Conservation (phyloP, 2,329 filamentous ascomycete species). For the Coniochaeta prunicola region DNA sequence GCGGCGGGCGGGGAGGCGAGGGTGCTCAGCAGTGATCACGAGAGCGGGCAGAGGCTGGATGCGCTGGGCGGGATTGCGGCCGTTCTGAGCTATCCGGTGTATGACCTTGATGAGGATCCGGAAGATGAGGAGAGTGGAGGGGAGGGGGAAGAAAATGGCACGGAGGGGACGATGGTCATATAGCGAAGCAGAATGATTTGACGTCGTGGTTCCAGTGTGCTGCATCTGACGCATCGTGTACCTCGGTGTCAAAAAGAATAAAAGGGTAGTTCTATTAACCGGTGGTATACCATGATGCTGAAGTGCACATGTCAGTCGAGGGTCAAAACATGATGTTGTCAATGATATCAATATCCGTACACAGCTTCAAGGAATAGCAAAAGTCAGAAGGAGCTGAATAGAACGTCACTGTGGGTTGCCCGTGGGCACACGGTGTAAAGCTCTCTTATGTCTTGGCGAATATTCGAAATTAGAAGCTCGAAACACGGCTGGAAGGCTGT, state of each 20-base stretch:
- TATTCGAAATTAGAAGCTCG: background rate
- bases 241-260: too few relatives aligned
- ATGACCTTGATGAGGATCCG: constrained; percentile 69
- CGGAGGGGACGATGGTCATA: constrained; percentile 16
- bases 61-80: constrained; percentile 83
- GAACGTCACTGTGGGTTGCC: too few relatives aligned
- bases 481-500: background rate
- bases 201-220: background rate
- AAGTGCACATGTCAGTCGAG: too few relatives aligned
- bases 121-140: constrained; percentile 30
- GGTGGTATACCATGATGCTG: too few relatives aligned
- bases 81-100: constrained; percentile 80
- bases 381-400: too few relatives aligned
- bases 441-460: too few relatives aligned
- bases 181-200: constrained; percentile 5
- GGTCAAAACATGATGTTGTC: too few relatives aligned
- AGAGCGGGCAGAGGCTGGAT: constrained; percentile 81
- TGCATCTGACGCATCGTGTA: background rate
- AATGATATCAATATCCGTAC: too few relatives aligned
- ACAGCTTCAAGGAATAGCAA: too few relatives aligned
- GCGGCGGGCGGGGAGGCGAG: constrained; percentile 80
- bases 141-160: constrained; percentile 19
- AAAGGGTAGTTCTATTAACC: too few relatives aligned
- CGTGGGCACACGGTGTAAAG: too few relatives aligned
- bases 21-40: constrained; percentile 88